Percentiles rank a stretch among this genome's conserved stretches.
Evolutionary conservation across 179 eudicot genomes (phyloP).

Genomic region (Beta corolliflora): DNA sequence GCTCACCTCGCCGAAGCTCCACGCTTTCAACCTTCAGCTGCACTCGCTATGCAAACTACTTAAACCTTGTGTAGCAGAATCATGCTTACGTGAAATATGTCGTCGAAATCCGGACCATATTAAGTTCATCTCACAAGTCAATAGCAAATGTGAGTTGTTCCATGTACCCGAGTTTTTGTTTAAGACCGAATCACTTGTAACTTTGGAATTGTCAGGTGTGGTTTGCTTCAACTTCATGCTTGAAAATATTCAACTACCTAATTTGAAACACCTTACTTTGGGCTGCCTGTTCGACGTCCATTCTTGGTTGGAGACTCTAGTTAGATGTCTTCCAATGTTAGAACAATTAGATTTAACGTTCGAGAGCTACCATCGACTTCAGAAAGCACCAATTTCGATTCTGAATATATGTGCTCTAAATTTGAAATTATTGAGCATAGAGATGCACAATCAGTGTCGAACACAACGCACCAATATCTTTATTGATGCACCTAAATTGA

Average conservation of each 20-base stretch:
- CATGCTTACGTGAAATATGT: background rate
- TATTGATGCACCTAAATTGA: conserved; percentile 8
- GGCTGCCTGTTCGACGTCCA: background rate
- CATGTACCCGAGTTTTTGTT: background rate
- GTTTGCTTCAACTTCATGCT: background rate
- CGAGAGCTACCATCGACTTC: background rate
- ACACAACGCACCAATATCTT: background rate
- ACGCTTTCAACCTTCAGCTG: background rate
- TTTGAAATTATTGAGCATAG: background rate
- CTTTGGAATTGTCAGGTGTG: background rate
- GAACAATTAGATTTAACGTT: background rate
- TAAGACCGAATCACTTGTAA: background rate
- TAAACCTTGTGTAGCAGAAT: background rate
- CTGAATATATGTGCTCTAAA: background rate
- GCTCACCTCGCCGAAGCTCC: background rate
- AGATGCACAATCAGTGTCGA: background rate
- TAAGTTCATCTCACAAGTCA: too few relatives aligned
- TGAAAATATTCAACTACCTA: background rate
- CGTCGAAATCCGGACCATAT: background rate
- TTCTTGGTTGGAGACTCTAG: background rate
- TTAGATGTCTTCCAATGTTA: background rate
- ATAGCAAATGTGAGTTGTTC: too few relatives aligned
- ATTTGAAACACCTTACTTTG: background rate
- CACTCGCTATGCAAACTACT: background rate
- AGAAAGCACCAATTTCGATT: background rate